Evolutionary conservation across 805 yeast genomes (phyloP), one percentile per base, ranked within the genome.

Genomic region (Sugiyamaella mastotermitis): DNA sequence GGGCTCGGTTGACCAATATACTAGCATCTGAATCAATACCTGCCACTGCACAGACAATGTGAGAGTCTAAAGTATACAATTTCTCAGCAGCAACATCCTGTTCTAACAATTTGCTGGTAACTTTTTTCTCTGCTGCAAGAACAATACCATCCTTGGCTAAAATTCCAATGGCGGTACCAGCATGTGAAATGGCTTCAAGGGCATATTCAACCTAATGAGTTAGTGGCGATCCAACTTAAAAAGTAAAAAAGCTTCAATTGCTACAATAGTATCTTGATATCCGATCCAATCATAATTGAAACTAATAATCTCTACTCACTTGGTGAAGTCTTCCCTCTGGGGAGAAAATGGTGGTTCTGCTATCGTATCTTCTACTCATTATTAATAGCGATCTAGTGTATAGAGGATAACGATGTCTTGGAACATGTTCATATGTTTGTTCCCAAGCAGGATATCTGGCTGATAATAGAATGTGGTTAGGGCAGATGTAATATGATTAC

Each of bases 251-350:
- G 18, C 14, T 6, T 17, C 14, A 14, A 27, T 11, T 6, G 15
- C 30, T 27, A 13, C 30, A 27, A 14, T 27, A 13, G n/a, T n/a
- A n/a, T n/a, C n/a, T 10, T 27, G 7, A 13, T 11, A 5, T 10
- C 9, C 30, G 8, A 13, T 27, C 10, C 9, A n/a, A 11, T 17
- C 14, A n/a, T 11, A 5, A 13, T 27, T 14, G 7, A 11, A 27
- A 27, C 9, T 9, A 10, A 10, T n/a, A 7, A 13, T 27, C 10
- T 11, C 9, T 25, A 35, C 74, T 11, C 52, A 76, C 87, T 66
- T 92, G 99, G 65, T 92, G 92, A 41, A 92, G 72, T 64, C 98
- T 78, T 27, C 99, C 99, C 61, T 92, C 99, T 7, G 99, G 99
- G 27, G 97, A 90, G 67, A 92, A 92, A 56, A 92, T 94, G 3